Evolutionary conservation across 1,284 basidiomycete species (phyloP).

Genomic region (Inonotus hispidus): DNA sequence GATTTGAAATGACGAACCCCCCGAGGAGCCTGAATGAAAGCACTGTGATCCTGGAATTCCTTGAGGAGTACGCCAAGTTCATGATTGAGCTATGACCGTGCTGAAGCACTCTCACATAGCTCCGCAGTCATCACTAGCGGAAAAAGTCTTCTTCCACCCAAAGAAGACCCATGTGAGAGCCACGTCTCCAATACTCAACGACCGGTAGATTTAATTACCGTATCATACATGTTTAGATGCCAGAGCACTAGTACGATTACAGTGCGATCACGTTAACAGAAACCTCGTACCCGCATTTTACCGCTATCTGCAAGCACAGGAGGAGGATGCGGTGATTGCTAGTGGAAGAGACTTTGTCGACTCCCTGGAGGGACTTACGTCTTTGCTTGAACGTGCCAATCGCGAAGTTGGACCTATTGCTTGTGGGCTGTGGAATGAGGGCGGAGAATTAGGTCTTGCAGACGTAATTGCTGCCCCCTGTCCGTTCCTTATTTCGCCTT

Average conservation of each 20-base stretch:
- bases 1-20: constrained; percentile 45
- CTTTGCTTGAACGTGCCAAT: constrained; percentile 55
- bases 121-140: constrained; percentile 41
- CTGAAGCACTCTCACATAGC: constrained; percentile 27
- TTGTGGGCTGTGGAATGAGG: constrained; percentile 52
- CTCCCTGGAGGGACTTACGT: constrained; percentile 49
- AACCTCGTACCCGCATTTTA: constrained; percentile 72
- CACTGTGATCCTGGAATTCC: constrained; percentile 66
- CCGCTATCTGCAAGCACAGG: constrained; percentile 73
- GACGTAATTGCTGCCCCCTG: constrained; percentile 77
- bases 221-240: constrained; percentile 42
- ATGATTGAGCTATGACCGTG: neutral
- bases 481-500: constrained; percentile 31
- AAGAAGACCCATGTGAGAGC: constrained; percentile 53
- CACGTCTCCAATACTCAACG: neutral
- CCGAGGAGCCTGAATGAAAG: constrained; percentile 62
- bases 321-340: constrained; percentile 48
- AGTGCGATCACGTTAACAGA: constrained; percentile 64
- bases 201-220: neutral
- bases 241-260: constrained; percentile 60
- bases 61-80: constrained; percentile 50
- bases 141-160: constrained; percentile 51
- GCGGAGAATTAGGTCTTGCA: constrained; percentile 53
- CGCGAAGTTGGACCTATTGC: constrained; percentile 33
- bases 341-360: constrained; percentile 52